Evolutionary conservation across 2,329 filamentous ascomycete genomes (phyloP), one percentile per base, ranked within the genome.

Genomic region (Xylaria sp.): DNA sequence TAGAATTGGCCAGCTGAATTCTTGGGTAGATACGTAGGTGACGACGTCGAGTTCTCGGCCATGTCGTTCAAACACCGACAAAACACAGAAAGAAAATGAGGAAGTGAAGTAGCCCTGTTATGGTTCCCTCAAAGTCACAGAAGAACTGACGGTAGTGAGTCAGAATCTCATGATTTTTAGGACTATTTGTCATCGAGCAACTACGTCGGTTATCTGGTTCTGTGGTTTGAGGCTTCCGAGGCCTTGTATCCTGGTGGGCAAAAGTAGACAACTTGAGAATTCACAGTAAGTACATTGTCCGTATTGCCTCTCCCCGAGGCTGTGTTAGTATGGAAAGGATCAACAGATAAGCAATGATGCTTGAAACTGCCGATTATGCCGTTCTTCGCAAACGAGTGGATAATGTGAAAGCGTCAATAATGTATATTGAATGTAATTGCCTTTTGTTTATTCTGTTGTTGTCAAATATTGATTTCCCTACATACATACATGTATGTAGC

Each of bases 391-490:
- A 57, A 48, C 27, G 25, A 40, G 42, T 57, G 29, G n/a, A 10
- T 25, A 12, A 27, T 12, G 27, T 29, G 44, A 21, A 58, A 58
- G 44, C 25, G 16, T n/a, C 23, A 40, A 32, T 16, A 37, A 44
- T 18, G 12, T 1, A 18, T 13, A n/a, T 35, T 25, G 16, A 35
- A 16, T n/a, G 12, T 53, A 63, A 10, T 47, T 35, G 25, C 48
- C 48, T 21, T 25, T 40, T 54, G 32, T 44, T 40, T 44, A 53
- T 58, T 60, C n/a, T 47, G 57, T 54, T 66, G 35, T 53, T 58
- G 18, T 21, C 35, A n/a, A 35, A 54, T 32, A 54, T 54, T 54
- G 27, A 44, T 35, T 54, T 35, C 27, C 51, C 51, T 54, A 54
- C 27, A 35, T 16, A n/a, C 8, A 16, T 27, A 40, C 37, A 40